These are phyloP conservation scores for Solanum medicagineum DNA, from an alignment of 257 asterid genomes.

Conservation along the genomic window DNA sequence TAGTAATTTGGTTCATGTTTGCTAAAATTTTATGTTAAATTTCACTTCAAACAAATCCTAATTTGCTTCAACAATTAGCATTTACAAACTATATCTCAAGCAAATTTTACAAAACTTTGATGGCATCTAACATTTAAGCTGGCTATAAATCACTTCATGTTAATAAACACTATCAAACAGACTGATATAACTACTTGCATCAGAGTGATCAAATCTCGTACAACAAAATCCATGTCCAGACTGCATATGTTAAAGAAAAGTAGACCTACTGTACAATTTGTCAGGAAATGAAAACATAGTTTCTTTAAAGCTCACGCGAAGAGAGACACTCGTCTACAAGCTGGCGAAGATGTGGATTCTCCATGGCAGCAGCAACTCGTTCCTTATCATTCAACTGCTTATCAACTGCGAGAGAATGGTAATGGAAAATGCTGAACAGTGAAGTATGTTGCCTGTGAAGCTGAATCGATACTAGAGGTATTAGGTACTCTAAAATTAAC, in stretches of 20 bases:
- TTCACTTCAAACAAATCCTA: background rate
- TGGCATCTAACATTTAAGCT: too few relatives aligned
- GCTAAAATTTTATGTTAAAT: too few relatives aligned
- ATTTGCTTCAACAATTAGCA: background rate
- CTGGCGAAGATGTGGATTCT: slow-evolving; percentile 89
- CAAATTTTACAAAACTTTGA: too few relatives aligned
- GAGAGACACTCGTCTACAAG: slow-evolving; percentile 85
- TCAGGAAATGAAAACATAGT: background rate
- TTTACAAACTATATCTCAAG: too few relatives aligned
- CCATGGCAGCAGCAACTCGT: slow-evolving; percentile 87
- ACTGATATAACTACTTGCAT: background rate
- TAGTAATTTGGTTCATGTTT: too few relatives aligned
- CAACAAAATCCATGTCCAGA: background rate
- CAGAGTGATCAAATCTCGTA: background rate
- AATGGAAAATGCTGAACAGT: background rate
- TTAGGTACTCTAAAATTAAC: background rate
- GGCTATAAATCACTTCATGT: background rate
- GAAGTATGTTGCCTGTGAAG: background rate
- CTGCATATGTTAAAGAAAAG: background rate
- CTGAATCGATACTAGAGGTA: background rate
- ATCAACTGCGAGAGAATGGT: slow-evolving; percentile 39
- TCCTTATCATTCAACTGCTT: slow-evolving; percentile 92
- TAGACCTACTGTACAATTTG: slow-evolving; percentile 20
- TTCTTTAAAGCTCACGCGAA: slow-evolving; percentile 60
- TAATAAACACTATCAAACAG: background rate